Evolutionary conservation across 2,329 filamentous ascomycete genomes (phyloP).

Genomic region (Cercospora nicotianae): DNA sequence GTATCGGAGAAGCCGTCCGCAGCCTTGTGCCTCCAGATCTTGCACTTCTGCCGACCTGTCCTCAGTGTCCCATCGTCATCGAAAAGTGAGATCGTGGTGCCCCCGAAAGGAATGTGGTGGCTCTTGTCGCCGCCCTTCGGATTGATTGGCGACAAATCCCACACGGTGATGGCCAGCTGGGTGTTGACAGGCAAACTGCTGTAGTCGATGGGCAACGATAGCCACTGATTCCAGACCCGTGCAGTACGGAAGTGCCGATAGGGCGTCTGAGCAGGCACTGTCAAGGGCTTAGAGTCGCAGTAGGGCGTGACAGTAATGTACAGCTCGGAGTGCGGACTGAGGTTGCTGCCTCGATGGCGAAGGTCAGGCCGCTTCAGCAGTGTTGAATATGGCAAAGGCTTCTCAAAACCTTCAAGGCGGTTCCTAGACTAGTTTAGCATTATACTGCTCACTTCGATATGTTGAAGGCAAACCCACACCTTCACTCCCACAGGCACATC

Average conservation of each 20-base stretch:
- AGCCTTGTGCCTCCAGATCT: constrained; percentile 74
- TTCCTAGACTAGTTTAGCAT: constrained; percentile 44
- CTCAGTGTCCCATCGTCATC: constrained; percentile 87
- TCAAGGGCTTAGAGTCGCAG: constrained; percentile 92
- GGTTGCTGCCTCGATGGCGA: constrained; percentile 82
- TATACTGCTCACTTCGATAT: background rate
- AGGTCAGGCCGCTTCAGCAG: constrained; percentile 77
- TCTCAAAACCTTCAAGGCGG: constrained; percentile 75
- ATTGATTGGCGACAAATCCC: constrained; percentile 85
- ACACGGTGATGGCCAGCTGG: constrained; percentile 87
- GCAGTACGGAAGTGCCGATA: constrained; percentile 84
- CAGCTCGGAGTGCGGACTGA: constrained; percentile 79
- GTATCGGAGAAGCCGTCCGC: constrained; percentile 84
- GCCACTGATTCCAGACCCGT: constrained; percentile 90
- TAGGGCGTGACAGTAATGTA: constrained; percentile 92
- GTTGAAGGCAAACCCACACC: constrained; percentile 54
- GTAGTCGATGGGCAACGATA: constrained; percentile 81
- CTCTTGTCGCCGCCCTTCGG: constrained; percentile 67
- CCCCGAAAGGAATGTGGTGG: constrained; percentile 87
- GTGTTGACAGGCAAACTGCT: constrained; percentile 77
- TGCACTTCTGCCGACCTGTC: constrained; percentile 90
- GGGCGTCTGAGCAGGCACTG: constrained; percentile 85
- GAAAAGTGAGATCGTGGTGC: constrained; percentile 89
- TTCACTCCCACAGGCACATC: constrained; percentile 67
- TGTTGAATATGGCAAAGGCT: constrained; percentile 71